Base-by-base conservation (phyloP, 176 grass and related monocot genomes). In the Thalia dealbata region DNA sequence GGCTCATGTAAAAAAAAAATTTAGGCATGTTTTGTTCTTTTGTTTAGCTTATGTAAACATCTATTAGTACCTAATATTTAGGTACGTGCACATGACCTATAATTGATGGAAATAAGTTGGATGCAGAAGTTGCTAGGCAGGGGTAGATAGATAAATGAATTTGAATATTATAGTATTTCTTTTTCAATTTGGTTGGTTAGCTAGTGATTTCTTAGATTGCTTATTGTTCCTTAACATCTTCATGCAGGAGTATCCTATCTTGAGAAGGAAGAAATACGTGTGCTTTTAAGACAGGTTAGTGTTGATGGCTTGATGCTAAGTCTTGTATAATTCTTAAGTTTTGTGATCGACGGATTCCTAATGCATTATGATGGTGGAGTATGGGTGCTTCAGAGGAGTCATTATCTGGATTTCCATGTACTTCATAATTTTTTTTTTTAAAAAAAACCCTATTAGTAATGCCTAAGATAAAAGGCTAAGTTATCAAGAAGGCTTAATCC, bases 191-290 rank as follows among this genome's bases (percentile, higher is more conserved):
- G 45, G 45, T 9, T 61, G 32, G 15, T 64, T 64, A 16, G 32
- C 6, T 64, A 29, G 24, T 64, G 61, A 64, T 3, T 10, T 72
- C 51, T 2, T 18, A 68, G 3, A 43, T 23, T 15, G 6, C 50
- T 46, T 82, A 67, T 52, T 58, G 24, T 44, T 52, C 28, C 28
- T 42, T 30, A 48, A 12, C 66, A 56, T 50, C 42, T 12, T 72
- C 38, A 48, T 96, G 80, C 80, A 96, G 93, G 93, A 83, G 85
- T 92, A 71, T 80, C 83, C 43, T 97, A 97, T 78, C 84, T 89
- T 86, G 95, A 97, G 85, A 97, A 97, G 81, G 95, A 92, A 86
- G 95, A 97, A 91, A 85, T 97, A 52, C 87, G 87, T 72, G 80
- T 77, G 64, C 89, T 86, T 78, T 83, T 97, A 80, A 91, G 87